Evolutionary conservation across 2,329 filamentous ascomycete genomes (phyloP).

Genomic region (Ilyonectria sp.): DNA sequence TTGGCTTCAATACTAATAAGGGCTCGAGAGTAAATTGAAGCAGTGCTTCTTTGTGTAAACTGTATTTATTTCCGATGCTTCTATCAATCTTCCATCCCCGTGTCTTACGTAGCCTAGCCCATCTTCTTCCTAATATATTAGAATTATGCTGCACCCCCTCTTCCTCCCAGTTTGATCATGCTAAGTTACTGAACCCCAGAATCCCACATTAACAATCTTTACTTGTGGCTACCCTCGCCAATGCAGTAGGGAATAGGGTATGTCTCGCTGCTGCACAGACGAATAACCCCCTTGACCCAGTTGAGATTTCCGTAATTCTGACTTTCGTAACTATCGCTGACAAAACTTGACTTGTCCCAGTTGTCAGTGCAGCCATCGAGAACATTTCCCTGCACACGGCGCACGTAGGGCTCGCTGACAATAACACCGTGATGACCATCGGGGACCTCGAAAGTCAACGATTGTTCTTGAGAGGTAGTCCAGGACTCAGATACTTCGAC

Average conservation of each 20-base stretch:
- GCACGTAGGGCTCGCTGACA: slow-evolving; percentile 44
- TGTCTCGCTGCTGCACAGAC: slow-evolving; percentile 39
- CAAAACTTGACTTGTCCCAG: slow-evolving; percentile 30
- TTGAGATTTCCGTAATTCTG: slow-evolving; percentile 37
- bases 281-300: slow-evolving; percentile 45
- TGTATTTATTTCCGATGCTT: too few relatives aligned
- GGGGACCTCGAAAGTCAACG: slow-evolving; percentile 35
- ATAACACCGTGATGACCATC: slow-evolving; percentile 38
- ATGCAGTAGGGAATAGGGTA: slow-evolving; percentile 44
- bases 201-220: not conserved
- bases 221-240: slow-evolving; percentile 39
- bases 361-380: slow-evolving; percentile 37
- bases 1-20: too few relatives aligned
- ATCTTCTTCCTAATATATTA: too few relatives aligned
- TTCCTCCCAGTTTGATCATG: too few relatives aligned
- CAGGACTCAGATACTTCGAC: slow-evolving; percentile 35
- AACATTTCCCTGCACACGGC: slow-evolving; percentile 37
- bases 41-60: too few relatives aligned
- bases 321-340: slow-evolving; percentile 36
- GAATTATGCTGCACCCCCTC: too few relatives aligned
- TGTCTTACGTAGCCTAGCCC: too few relatives aligned
- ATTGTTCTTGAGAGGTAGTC: slow-evolving; percentile 36
- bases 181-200: not conserved
- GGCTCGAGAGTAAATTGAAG: too few relatives aligned
- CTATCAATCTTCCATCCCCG: too few relatives aligned